Base-by-base conservation (phyloP, 345 rosid species). In the Boechera stricta region DNA sequence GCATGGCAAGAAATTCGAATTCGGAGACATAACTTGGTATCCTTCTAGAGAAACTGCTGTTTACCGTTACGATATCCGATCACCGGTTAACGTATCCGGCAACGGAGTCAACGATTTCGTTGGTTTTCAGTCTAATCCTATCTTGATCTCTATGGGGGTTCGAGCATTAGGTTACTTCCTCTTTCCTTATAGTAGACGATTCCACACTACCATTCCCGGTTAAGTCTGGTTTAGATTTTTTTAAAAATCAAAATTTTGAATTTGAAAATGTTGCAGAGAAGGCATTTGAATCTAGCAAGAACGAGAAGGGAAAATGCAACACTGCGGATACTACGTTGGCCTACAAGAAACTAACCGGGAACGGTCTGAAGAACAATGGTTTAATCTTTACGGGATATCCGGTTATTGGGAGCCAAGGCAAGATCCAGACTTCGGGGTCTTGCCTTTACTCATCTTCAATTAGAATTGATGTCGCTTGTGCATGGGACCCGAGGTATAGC, bases 21-120 rank as follows among this genome's bases (percentile, higher is more conserved):
- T 94, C 48, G 98, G 86, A 21, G 98, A 92, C 63, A 87, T 92
- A 35, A 82, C 91, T 4, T 92, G 98, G 98, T 90, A 94, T 56
- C 95, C 97, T 26, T 94, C 97, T 4, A 87, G 71, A 67, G 78
- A 66, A 9, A 87, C 84, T 0, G 95, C 95, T 3, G 97, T 88
- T 9, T 94, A 92, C 74, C 84, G 97, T 72, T 87, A 88, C 62
- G 97, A 94, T 56, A 31, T 29, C 70, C 85, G 97, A 70, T 86
- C 83, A 76, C 85, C 98, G 1, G 41, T 82, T 16, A 67, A 81
- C 35, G 42, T 80, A 0, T 55, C 84, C 13, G 98, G 97, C 1
- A 76, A 86, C 31, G 98, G 95, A 59, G 80, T 83, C 1, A 84
- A 79, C 52, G 98, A 92, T 55, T 92, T 89, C 68, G 69, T 90